Percentiles rank a stretch among this genome's conserved stretches.
Conservation (phyloP, 257 asterid genomes). For the Osmanthus fragrans region DNA sequence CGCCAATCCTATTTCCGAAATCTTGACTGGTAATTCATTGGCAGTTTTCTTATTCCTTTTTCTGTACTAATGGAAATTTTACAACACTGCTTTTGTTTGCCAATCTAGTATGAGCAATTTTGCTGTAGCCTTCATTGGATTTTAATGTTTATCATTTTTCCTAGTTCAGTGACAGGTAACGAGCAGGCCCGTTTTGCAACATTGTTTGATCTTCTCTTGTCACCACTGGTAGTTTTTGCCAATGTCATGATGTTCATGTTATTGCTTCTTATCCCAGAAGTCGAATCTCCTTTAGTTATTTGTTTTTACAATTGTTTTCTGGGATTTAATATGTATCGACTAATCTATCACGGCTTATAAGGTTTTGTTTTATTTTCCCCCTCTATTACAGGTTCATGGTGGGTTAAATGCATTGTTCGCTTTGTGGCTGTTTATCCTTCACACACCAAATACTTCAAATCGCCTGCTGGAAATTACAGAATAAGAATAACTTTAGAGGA, state of each 20-base stretch:
- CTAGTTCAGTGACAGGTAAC: slow-evolving; percentile 6
- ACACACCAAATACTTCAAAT: not conserved
- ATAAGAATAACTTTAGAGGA: slow-evolving; percentile 17
- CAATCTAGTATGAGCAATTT: not conserved
- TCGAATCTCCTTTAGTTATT: not conserved
- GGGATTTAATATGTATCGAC: not conserved
- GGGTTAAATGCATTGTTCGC: slow-evolving; percentile 16
- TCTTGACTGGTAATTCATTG: slow-evolving; percentile 9
- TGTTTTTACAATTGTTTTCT: not conserved
- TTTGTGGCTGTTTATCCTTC: slow-evolving; percentile 16
- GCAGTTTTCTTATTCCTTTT: not conserved
- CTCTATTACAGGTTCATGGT: not conserved
- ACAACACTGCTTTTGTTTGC: not conserved
- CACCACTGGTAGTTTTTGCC: slow-evolving; percentile 11
- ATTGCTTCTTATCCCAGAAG: not conserved
- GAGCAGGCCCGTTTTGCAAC: slow-evolving; percentile 3
- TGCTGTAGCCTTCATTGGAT: not conserved
- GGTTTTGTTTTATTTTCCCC: not conserved
- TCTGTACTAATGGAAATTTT: not conserved
- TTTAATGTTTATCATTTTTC: not conserved
- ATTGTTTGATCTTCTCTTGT: slow-evolving; percentile 11
- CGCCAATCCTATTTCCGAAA: not conserved
- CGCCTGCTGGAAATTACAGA: slow-evolving; percentile 14
- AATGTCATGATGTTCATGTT: not conserved
- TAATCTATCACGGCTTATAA: not conserved